Base-by-base conservation (phyloP, 176 grass and related monocot species). In the Themeda triandra region DNA sequence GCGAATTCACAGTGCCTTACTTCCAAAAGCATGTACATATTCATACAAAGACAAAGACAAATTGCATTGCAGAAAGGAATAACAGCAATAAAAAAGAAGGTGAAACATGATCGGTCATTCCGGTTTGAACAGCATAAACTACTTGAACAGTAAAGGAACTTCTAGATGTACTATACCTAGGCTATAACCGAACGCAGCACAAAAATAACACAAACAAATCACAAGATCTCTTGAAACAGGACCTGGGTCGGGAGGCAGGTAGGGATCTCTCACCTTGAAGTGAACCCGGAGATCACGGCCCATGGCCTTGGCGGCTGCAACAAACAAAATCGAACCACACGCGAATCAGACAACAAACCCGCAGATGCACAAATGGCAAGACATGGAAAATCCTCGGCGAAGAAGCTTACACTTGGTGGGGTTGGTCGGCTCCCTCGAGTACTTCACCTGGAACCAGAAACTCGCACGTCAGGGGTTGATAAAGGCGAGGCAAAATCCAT, bases 231-330 rank as follows among this genome's bases (percentile, higher is more conserved):
- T 54, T 54, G 51, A 54, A 23, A 54, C 6, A 54, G 19, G 51
- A 23, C 23, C 51, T 54, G 19, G 51, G 18, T 23, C 15, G 5
- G 17, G 49, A 6, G 19, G 19, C 18, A 54, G 19, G 49, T 53
- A 19, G 19, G 51, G 51, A 37, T 6, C 13, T 40, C 80, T 75
- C 60, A 97, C 92, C 94, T 97, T 97, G 85, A 97, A 97, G 81
- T 97, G 95, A 71, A 97, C 95, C 45, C 95, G 89, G 73, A 97
- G 82, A 83, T 97, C 95, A 46, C 72, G 92, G 53, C 95, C 92
- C 92, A 94, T 92, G 60, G 95, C 88, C 90, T 97, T 94, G 17
- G 95, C 36, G 27, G 95, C 94, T 97, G 83, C 83, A 88, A 76
- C 51, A 32, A n/a, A 89, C 29, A 24, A 77, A 54, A 78, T 23